Conservation (phyloP, 768 basidiomycete genomes). For the Myochromella boudieri region DNA sequence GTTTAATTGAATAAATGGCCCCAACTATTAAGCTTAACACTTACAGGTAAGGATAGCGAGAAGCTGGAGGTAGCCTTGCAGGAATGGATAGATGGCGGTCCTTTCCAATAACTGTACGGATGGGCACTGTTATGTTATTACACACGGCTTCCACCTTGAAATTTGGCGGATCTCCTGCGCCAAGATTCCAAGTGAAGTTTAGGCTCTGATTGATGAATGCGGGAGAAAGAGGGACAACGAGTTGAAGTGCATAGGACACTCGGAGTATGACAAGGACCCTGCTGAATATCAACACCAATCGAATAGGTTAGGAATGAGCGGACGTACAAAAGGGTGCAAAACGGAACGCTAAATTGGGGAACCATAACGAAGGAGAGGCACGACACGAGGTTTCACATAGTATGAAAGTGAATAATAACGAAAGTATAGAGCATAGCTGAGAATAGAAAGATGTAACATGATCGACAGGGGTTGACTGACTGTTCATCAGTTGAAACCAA, state of each 20-base stretch:
- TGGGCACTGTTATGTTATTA: conserved; percentile 1
- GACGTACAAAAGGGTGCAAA: neutral
- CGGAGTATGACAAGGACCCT: neutral
- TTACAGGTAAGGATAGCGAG: neutral
- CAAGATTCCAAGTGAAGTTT: neutral
- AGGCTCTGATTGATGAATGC: neutral
- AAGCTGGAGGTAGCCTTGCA: neutral
- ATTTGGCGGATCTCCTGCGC: neutral
- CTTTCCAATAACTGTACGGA: neutral
- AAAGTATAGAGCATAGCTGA: neutral
- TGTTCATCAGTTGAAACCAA: too few relatives aligned
- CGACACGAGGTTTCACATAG: neutral
- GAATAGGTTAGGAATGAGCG: neutral
- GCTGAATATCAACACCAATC: neutral
- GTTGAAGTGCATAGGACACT: neutral
- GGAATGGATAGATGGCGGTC: neutral
- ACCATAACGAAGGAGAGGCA: too few relatives aligned
- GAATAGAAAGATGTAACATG: too few relatives aligned
- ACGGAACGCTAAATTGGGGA: too few relatives aligned
- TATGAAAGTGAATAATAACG: neutral
- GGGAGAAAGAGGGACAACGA: neutral
- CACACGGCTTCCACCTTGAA: conserved; percentile 9
- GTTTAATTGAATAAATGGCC: neutral
- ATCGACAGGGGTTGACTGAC: too few relatives aligned
- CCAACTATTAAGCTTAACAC: neutral